A percentile compares a stretch with the other conserved stretches of the same genome.
These are phyloP conservation scores for Penicillium lagena DNA, from an alignment of 495 filamentous ascomycete species.

Conservation along the genomic window DNA sequence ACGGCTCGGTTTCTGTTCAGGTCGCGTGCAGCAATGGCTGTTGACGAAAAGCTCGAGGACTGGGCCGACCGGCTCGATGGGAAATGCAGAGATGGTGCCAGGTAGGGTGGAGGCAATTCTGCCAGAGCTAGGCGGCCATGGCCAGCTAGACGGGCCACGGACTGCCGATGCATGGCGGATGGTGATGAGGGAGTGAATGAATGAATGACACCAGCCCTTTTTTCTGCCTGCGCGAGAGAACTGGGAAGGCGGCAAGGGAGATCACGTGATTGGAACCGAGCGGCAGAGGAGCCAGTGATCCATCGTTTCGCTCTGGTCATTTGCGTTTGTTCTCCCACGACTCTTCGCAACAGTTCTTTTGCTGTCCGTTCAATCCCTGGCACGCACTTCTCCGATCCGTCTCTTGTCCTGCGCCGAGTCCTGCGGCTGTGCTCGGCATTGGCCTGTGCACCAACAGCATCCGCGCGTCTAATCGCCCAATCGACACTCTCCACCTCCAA, in stretches of 20 bases:
- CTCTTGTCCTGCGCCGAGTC: not conserved
- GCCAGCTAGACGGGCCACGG: slow-evolving; percentile 26
- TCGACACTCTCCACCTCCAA: slow-evolving; percentile 32
- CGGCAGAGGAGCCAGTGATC: no score
- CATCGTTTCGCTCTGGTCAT: no score
- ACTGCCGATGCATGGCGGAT: slow-evolving; percentile 40
- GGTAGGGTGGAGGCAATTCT: slow-evolving; percentile 37
- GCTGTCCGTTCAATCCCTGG: not conserved
- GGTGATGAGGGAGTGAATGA: slow-evolving; percentile 9
- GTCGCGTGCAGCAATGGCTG: slow-evolving; percentile 30
- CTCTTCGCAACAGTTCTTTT: not conserved
- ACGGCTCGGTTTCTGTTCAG: slow-evolving; percentile 60
- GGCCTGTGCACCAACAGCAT: slow-evolving; percentile 22
- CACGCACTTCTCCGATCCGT: not conserved
- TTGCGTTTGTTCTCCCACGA: no score
- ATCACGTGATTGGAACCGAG: slow-evolving; percentile 13
- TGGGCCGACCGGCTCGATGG: slow-evolving; percentile 27
- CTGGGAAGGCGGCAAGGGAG: slow-evolving; percentile 1
- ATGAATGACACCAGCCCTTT: slow-evolving; percentile 3
- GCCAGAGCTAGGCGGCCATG: slow-evolving; percentile 25
- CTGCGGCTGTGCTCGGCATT: not conserved
- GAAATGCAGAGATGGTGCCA: slow-evolving; percentile 40
- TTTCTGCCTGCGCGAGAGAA: slow-evolving; percentile 8
- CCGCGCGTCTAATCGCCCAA: slow-evolving; percentile 33
- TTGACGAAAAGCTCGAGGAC: slow-evolving; percentile 41